Base-by-base conservation (phyloP, 306 rosid genomes). In the Vigna trinervia region DNA sequence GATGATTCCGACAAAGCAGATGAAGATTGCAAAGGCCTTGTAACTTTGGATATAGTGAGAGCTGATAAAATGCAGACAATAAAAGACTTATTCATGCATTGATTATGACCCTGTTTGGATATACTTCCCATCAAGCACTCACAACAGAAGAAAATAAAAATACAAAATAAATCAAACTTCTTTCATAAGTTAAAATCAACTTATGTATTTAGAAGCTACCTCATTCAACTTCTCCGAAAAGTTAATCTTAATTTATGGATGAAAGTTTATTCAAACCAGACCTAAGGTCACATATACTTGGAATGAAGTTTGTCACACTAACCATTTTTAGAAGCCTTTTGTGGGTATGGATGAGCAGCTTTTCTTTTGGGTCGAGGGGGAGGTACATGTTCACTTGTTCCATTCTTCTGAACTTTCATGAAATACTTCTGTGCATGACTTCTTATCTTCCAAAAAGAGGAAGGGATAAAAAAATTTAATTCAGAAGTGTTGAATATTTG, bases 401-500 rank as follows among this genome's bases (percentile, higher is more conserved):
- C 97, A 72, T 84, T 88, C 78, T 88, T 92, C 87, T 90, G 97
- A 72, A 92, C 91, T 86, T 92, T 92, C 71, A 88, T 70, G 84
- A 92, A 92, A 72, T 92, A 92, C 78, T 92, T 92, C 75, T 92
- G 97, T 12, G 97, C 97, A 78, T 92, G 97, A 80, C 97, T 92
- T 15, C 95, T 88, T 57, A 90, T 92, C 97, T 92, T 85, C 61
- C 68, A 85, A 67, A 45, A 62, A n/a, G 41, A 36, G 47, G 60
- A 51, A 77, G 56, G 15, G 13, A 32, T 30, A 32, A 30, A 50
- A 5, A 64, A 43, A 51, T 15, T 64, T 9, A 83, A 51, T 63
- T 69, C 22, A 4, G 30, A 2, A 41, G 46, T 41, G 12, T 41
- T 8, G 12, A 41, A 7, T 7, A 8, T 39, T 39, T 39, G 45